Evolutionary conservation across 2,329 filamentous ascomycete species (phyloP), one percentile per base, ranked within the genome.

Genomic region (Talaromyces sp.): DNA sequence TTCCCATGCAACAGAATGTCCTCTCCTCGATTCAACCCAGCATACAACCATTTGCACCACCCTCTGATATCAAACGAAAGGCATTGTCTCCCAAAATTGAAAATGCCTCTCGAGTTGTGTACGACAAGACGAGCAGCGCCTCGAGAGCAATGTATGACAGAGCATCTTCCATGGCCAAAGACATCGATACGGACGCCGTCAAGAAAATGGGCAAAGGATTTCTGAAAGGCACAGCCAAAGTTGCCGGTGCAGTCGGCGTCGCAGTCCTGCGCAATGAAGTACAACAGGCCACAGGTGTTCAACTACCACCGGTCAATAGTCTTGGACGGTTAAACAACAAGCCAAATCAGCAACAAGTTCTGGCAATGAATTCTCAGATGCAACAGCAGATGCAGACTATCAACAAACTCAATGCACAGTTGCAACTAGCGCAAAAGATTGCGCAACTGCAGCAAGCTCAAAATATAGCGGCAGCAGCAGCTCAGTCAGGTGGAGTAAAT

Each of bases 151-250:
- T 56, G 12, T 61, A 61, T 14, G 56, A 57, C 7, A 61, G 38
- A 35, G 59, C 59, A 7, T 58, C 59, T 19, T 41, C 52, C 24
- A 58, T 61, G 56, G 56, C 54, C 27, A 57, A 54, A 7, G 56
- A 58, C 3, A 54, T 61, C 14, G 59, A 61, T 50, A 61, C 54
- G 12, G 59, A 61, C 12, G 46, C 51, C 9, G 27, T 61, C 35
- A 61, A 61, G 10, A 57, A 58, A 19, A 38, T 61, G 10, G 59
- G 59, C 24, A 61, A 58, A 17, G 57, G 46, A 12, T 27, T 61
- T 19, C 50, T 56, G n/a, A 61, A 58, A 32, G 57, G 52, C 11
- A 54, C 57, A 11, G 59, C 51, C 4, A 57, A 54, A 52, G 38
- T 58, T 21, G 59, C 59, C n/a, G 59, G 54, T 3, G 56, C 59